phyloP scores from a whole-genome alignment of 1,284 basidiomycete genomes.

The Trichosporon inkin region DNA sequence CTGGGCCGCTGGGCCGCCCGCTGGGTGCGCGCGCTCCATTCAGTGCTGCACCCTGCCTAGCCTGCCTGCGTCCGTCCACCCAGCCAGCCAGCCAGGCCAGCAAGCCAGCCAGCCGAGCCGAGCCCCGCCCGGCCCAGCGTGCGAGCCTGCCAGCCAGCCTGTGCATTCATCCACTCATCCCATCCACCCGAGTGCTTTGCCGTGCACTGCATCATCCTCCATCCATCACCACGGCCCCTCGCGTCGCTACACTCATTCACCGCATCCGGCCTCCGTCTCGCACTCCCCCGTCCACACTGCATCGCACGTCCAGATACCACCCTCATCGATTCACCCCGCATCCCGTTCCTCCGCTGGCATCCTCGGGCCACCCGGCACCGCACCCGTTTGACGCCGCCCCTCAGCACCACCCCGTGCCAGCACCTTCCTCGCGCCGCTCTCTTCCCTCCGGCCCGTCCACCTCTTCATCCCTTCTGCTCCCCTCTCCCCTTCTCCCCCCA shows the following conservation, averaged over 20 bases:
- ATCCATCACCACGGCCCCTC: too few relatives aligned
- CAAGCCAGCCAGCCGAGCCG: slow-evolving; percentile 3
- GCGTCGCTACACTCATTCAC: background rate
- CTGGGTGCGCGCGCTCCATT: background rate
- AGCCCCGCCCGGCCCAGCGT: background rate
- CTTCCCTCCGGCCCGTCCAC: background rate
- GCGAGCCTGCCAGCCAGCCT: background rate
- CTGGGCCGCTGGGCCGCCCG: too few relatives aligned
- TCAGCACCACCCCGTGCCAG: background rate
- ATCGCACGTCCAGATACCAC: background rate
- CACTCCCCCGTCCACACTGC: background rate
- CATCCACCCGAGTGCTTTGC: background rate
- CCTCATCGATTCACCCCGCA: slow-evolving; percentile 5
- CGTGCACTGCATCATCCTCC: too few relatives aligned
- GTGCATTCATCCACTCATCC: background rate
- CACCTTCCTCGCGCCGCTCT: background rate
- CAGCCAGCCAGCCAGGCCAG: background rate
- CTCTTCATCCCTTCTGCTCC: background rate
- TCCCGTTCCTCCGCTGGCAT: background rate
- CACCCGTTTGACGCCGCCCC: background rate
- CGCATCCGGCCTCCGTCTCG: background rate
- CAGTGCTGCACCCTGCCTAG: background rate
- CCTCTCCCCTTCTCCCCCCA: background rate
- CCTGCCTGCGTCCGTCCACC: background rate
- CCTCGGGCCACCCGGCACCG: background rate